Conservation (phyloP, 208 protist species). For the Angomonas desouzai region DNA sequence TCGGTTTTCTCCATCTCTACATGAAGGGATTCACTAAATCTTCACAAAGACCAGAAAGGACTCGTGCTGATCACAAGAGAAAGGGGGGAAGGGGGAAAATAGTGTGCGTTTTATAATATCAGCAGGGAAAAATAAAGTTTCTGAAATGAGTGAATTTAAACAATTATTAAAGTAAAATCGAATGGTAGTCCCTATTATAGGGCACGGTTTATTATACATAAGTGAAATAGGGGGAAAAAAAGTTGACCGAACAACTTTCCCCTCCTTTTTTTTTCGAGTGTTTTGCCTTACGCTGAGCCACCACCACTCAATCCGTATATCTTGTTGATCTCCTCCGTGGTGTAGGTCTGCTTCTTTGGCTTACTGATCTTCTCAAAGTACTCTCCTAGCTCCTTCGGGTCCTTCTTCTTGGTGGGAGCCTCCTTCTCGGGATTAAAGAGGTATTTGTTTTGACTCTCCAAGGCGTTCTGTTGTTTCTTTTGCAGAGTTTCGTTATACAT, state of each 20-base stretch:
- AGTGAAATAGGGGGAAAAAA: too few relatives aligned
- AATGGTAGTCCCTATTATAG: background rate
- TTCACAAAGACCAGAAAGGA: background rate
- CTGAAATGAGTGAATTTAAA: too few relatives aligned
- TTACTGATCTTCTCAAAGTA: conserved; percentile 62
- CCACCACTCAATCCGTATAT: conserved; percentile 58
- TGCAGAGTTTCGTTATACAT: conserved; percentile 69
- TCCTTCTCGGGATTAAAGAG: conserved; percentile 37
- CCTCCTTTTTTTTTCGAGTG: conserved; percentile 1
- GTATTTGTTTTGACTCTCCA: conserved; percentile 59
- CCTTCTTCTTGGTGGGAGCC: conserved; percentile 39
- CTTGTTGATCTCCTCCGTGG: conserved; percentile 77
- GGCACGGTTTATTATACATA: too few relatives aligned
- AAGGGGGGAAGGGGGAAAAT: conserved; percentile 4
- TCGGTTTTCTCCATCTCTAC: too few relatives aligned
- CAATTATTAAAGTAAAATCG: too few relatives aligned
- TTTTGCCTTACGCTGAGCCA: background rate
- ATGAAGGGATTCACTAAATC: too few relatives aligned
- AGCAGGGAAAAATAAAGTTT: too few relatives aligned
- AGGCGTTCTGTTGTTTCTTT: conserved; percentile 50
- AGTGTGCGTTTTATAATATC: background rate
- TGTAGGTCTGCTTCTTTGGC: conserved; percentile 80
- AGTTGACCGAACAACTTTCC: too few relatives aligned
- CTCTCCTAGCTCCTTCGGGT: conserved; percentile 45
- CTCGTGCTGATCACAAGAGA: background rate